Base-by-base conservation (phyloP, 164 flowering plant genomes). In the Berberis vulgaris region DNA sequence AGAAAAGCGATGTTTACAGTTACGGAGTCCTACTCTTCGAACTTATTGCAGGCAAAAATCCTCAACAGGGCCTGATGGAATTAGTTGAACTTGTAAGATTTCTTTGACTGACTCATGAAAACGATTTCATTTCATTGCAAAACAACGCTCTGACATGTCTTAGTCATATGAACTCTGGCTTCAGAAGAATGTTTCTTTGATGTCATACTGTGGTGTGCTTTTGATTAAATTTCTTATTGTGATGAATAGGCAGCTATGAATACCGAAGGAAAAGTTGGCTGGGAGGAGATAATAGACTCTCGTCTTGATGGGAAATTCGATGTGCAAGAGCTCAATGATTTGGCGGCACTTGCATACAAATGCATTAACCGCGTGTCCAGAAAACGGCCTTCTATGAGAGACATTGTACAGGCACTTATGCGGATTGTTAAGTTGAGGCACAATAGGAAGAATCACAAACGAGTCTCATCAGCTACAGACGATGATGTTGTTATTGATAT, bases 281-380 rank as follows among this genome's bases (percentile, higher is more conserved):
- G 99, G 99, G 99, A 94, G 60, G 99, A 94, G 78, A 83, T 94
- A 56, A 85, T 73, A 2, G 99, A 91, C 71, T 78, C 91, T 49
- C 79, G 84, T 55, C 82, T 94, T 1, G 88, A 82, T 9, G 88
- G 96, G 60, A 81, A 77, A 59, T 84, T 83, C 54, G 82, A 87
- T 43, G 50, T 73, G 42, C 72, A 77, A 80, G 94, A 94, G 71
- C 84, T 91, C n/a, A 84, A 86, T 55, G 88, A 82, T 11, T 72
- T 86, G 46, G 91, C 97, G 39, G 73, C 78, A 66, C 84, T 91
- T 68, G 97, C 91, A 54, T 83, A 87, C 81, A 89, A 79, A 72
- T 94, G 99, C 63, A 70, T 94, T 41, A 82, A 82, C 67, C 80
- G 78, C 5, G 46, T n/a, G 43, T 79, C 97, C 1, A 79, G 71